Percentiles rank a stretch among this genome's conserved stretches.
Evolutionary conservation across 164 flowering plant genomes (phyloP).

Genomic region (Dillenia suffruticosa): DNA sequence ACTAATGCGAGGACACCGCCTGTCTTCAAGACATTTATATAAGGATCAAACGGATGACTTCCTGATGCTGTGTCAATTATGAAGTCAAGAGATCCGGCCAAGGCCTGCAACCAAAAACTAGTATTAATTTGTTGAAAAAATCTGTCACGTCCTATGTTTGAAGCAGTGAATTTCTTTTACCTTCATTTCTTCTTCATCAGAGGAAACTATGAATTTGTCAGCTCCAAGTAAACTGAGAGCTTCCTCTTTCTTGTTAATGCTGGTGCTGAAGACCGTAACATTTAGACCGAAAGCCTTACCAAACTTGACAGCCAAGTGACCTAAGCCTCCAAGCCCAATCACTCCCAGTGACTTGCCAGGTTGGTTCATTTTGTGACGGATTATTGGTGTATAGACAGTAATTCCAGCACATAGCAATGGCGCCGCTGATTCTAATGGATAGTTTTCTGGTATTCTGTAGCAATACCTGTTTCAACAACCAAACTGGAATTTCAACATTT

Average conservation of each 20-base stretch:
- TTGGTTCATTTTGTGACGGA: constrained; percentile 74
- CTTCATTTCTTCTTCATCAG: constrained; percentile 65
- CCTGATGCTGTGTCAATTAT: constrained; percentile 84
- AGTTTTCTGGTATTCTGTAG: constrained; percentile 53
- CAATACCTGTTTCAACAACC: constrained; percentile 44
- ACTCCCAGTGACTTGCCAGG: constrained; percentile 80
- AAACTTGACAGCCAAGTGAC: constrained; percentile 81
- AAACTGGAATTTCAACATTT: too few relatives aligned
- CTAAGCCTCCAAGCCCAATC: constrained; percentile 80
- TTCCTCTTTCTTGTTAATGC: constrained; percentile 66
- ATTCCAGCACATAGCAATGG: constrained; percentile 86
- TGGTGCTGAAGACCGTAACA: constrained; percentile 73
- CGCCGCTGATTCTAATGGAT: constrained; percentile 66
- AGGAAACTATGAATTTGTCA: constrained; percentile 63
- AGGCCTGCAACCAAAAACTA: constrained; percentile 30
- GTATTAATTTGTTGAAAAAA: neutral
- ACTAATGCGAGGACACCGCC: constrained; percentile 60
- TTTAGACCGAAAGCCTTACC: constrained; percentile 77
- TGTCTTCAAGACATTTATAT: constrained; percentile 64
- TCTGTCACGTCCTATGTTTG: neutral
- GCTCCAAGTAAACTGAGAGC: constrained; percentile 61
- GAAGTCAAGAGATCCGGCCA: constrained; percentile 55
- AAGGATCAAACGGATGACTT: constrained; percentile 77
- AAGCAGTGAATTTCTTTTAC: constrained; percentile 20
- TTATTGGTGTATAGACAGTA: constrained; percentile 75